Evolutionary conservation across 2,329 filamentous ascomycete species (phyloP).

Genomic region (Akanthomyces muscarius): DNA sequence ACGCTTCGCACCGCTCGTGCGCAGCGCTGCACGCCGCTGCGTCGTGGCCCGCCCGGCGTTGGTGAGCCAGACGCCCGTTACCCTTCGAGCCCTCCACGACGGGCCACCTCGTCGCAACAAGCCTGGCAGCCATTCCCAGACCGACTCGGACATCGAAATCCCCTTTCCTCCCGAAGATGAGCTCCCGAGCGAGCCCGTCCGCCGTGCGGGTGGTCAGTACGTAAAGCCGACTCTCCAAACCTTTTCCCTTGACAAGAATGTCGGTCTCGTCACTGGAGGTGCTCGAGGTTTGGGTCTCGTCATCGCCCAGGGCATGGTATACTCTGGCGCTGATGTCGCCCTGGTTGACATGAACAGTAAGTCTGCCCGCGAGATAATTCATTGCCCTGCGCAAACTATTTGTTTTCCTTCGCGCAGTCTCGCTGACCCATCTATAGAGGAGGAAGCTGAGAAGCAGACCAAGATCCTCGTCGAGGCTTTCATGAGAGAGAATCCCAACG

Average conservation of each 20-base stretch:
- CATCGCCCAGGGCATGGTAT: constrained; percentile 88
- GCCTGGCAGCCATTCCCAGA: constrained; percentile 69
- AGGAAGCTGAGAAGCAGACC: constrained; percentile 78
- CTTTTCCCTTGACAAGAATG: constrained; percentile 81
- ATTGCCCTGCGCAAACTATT: neutral
- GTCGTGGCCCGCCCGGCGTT: constrained; percentile 19
- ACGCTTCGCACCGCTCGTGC: constrained; percentile 27
- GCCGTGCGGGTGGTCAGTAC: constrained; percentile 75
- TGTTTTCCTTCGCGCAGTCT: neutral
- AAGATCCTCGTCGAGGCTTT: constrained; percentile 70
- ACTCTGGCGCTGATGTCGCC: constrained; percentile 82
- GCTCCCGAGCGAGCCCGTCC: constrained; percentile 65
- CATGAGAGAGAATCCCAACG: constrained; percentile 72
- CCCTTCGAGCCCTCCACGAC: constrained; percentile 30
- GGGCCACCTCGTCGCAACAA: constrained; percentile 35
- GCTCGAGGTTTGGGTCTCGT: constrained; percentile 85
- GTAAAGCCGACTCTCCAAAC: constrained; percentile 79
- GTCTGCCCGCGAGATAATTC: constrained; percentile 28
- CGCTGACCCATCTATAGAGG: constrained; percentile 55
- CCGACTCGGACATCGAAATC: constrained; percentile 71
- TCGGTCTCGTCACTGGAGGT: constrained; percentile 84
- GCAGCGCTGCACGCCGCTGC: constrained; percentile 27
- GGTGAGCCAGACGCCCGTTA: constrained; percentile 24
- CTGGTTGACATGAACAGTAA: constrained; percentile 91
- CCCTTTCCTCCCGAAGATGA: constrained; percentile 73